phyloP scores from a whole-genome alignment of 768 basidiomycete species.

The Rhodosporidiobolus odoratus region DNA sequence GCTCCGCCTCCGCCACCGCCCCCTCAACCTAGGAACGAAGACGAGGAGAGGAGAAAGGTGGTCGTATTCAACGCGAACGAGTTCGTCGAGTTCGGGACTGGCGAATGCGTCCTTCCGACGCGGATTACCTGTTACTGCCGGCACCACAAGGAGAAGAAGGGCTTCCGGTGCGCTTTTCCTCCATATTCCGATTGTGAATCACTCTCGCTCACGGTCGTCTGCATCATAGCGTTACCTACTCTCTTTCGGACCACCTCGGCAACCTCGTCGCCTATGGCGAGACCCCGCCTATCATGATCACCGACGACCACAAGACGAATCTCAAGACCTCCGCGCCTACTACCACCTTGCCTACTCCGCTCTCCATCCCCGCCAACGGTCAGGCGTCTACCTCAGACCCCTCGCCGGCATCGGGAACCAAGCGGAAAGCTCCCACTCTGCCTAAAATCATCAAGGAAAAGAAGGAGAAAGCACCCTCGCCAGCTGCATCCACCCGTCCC shows the following conservation, averaged over 20 bases:
- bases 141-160: constrained; percentile 94
- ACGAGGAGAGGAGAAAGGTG: constrained; percentile 57
- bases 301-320: constrained; percentile 91
- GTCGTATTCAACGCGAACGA: constrained; percentile 94
- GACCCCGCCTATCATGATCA: constrained; percentile 93
- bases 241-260: constrained; percentile 72
- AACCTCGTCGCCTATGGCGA: constrained; percentile 72
- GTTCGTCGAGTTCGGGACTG: constrained; percentile 77
- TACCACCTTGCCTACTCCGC: neutral
- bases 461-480: neutral
- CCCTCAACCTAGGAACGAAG: constrained; percentile 48
- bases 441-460: constrained; percentile 59
- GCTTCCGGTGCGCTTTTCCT: constrained; percentile 55
- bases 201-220: neutral
- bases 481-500: neutral
- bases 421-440: constrained; percentile 53
- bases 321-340: constrained; percentile 15
- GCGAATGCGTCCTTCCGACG: constrained; percentile 81
- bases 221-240: constrained; percentile 75
- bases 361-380: neutral
- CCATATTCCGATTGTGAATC: neutral
- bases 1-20: constrained; percentile 50
- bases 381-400: neutral
- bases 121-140: constrained; percentile 97
- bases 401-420: constrained; percentile 52